Evolutionary conservation across 2,329 filamentous ascomycete species (phyloP).

Genomic region (Xylariaceae sp.): DNA sequence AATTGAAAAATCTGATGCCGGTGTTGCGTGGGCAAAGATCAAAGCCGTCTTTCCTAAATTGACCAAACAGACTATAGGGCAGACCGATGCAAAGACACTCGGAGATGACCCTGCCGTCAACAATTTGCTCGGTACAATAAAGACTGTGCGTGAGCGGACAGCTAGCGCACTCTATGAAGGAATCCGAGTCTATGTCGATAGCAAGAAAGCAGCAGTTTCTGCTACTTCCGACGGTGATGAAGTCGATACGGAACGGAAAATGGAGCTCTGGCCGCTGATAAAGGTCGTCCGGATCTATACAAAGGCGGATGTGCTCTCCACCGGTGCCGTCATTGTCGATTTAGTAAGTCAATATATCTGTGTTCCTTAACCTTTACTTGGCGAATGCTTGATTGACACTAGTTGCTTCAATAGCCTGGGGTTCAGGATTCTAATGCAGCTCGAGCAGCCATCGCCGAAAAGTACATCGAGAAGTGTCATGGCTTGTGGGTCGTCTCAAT

Average conservation of each 20-base stretch:
- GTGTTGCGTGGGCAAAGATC: conserved; percentile 49
- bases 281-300: conserved; percentile 53
- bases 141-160: conserved; percentile 45
- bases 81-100: conserved; percentile 45
- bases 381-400: conserved; percentile 12
- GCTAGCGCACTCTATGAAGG: conserved; percentile 50
- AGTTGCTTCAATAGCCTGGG: conserved; percentile 49
- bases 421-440: conserved; percentile 66
- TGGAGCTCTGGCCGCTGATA: conserved; percentile 50
- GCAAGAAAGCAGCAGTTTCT: conserved; percentile 51
- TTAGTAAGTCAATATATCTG: conserved; percentile 52
- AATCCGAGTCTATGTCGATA: conserved; percentile 60
- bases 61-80: conserved; percentile 18
- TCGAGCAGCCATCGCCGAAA: conserved; percentile 60
- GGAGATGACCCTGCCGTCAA: conserved; percentile 47
- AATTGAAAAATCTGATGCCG: conserved; percentile 52
- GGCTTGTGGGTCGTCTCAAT: conserved; percentile 64
- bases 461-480: conserved; percentile 66
- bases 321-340: conserved; percentile 62
- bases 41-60: conserved; percentile 43
- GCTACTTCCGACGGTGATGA: background rate
- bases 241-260: conserved; percentile 24
- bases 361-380: too few relatives aligned
- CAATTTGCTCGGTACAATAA: conserved; percentile 53
- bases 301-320: conserved; percentile 56